Evolutionary conservation across 1,284 basidiomycete species (phyloP).

Genomic region (Kwoniella shivajii): DNA sequence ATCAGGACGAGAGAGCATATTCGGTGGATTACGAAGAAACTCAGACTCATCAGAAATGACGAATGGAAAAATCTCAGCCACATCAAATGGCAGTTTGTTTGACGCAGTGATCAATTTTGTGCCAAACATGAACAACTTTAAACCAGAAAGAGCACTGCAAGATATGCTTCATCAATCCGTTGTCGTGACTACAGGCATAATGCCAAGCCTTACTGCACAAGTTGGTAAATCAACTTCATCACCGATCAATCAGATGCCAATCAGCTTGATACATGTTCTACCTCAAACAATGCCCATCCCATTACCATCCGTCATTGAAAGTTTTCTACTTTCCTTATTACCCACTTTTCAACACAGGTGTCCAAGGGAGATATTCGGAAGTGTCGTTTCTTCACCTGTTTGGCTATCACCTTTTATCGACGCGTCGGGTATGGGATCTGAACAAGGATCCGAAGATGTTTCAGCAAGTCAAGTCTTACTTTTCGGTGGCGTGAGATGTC

Average conservation of each 20-base stretch:
- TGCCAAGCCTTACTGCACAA: constrained; percentile 27
- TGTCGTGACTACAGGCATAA: constrained; percentile 37
- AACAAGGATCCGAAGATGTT: constrained; percentile 3
- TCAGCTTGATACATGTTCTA: constrained; percentile 42
- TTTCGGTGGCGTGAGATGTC: constrained; percentile 40
- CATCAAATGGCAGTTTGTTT: constrained; percentile 17
- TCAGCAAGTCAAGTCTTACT: constrained; percentile 36
- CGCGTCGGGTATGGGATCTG: background rate
- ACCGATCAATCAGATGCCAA: constrained; percentile 11
- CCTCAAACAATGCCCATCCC: constrained; percentile 31
- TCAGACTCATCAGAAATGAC: background rate
- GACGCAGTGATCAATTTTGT: constrained; percentile 48
- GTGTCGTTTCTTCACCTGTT: constrained; percentile 23
- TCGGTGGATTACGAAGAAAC: constrained; percentile 7
- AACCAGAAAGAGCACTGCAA: constrained; percentile 29
- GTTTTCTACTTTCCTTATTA: constrained; percentile 37
- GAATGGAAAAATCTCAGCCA: background rate
- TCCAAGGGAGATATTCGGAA: constrained; percentile 26
- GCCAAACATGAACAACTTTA: constrained; percentile 21
- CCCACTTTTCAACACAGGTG: constrained; percentile 23
- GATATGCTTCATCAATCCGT: constrained; percentile 45
- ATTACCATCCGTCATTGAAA: constrained; percentile 41
- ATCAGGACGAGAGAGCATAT: constrained; percentile 16
- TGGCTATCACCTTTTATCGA: constrained; percentile 27
- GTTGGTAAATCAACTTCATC: constrained; percentile 7